Conservation (phyloP, 345 rosid genomes). For the Eutrema japonicum region DNA sequence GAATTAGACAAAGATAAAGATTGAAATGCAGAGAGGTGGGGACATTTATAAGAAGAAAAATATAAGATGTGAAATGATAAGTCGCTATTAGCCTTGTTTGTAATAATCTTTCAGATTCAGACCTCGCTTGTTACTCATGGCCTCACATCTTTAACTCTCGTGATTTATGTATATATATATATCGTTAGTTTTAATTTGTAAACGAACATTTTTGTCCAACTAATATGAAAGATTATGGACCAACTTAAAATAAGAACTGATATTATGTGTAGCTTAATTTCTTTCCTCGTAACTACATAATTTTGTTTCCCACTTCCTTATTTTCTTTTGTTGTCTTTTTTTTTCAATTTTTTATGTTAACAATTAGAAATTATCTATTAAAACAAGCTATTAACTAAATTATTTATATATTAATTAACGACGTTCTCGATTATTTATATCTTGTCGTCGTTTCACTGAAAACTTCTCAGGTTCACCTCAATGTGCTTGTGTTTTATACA, state of each 20-base stretch:
- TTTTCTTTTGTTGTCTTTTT: too few relatives aligned
- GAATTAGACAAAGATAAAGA: not conserved
- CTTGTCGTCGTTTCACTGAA: too few relatives aligned
- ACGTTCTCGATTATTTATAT: not conserved
- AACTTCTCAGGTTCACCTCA: too few relatives aligned
- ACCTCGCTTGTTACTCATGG: slow-evolving; percentile 36
- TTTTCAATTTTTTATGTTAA: not conserved
- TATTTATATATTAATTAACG: not conserved
- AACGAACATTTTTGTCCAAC: too few relatives aligned
- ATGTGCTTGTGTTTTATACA: slow-evolving; percentile 10
- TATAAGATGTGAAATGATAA: slow-evolving; percentile 36
- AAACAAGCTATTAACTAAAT: not conserved
- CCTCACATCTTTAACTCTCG: slow-evolving; percentile 28
- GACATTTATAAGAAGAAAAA: slow-evolving; percentile 28
- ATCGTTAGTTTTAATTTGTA: too few relatives aligned
- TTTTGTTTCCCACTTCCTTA: not conserved
- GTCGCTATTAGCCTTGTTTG: slow-evolving; percentile 39
- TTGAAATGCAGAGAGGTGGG: slow-evolving; percentile 32
- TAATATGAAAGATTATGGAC: not conserved
- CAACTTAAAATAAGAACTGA: not conserved
- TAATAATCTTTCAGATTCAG: slow-evolving; percentile 31
- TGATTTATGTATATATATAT: slow-evolving; percentile 1
- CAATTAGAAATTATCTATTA: not conserved
- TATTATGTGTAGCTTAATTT: not conserved
- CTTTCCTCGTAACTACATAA: not conserved